phyloP scores from a whole-genome alignment of 805 yeast genomes.

The Metschnikowia shivogae region DNA sequence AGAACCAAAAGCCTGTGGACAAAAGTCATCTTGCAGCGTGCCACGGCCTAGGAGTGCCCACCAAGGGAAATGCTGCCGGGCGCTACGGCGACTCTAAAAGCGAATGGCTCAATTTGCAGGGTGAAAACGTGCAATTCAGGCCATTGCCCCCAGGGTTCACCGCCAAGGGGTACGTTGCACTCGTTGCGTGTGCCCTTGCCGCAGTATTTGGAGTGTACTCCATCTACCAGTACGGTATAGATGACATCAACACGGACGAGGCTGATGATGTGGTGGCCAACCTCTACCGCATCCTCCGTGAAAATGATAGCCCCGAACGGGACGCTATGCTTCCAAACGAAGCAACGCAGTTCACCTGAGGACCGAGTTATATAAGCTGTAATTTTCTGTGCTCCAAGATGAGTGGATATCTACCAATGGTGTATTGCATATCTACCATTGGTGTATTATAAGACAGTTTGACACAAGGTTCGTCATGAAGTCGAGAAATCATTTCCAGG shows the following conservation, averaged over 20 bases:
- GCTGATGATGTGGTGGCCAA: constrained; percentile 38
- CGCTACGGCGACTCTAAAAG: constrained; percentile 40
- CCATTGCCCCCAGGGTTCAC: constrained; percentile 75
- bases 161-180: constrained; percentile 61
- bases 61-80: constrained; percentile 69
- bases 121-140: constrained; percentile 55
- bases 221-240: constrained; percentile 62
- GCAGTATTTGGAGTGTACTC: constrained; percentile 60
- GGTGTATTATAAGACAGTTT: too few species aligned
- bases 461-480: too few species aligned
- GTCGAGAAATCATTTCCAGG: too few species aligned
- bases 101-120: constrained; percentile 54
- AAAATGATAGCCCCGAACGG: constrained; percentile 20
- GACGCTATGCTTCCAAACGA: constrained; percentile 10
- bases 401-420: too few species aligned
- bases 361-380: not conserved
- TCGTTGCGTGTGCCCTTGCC: constrained; percentile 47
- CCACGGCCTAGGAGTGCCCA: constrained; percentile 40
- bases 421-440: too few species aligned
- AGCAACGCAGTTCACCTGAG: not conserved
- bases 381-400: too few species aligned
- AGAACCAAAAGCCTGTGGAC: constrained; percentile 29
- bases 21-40: constrained; percentile 51
- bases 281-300: constrained; percentile 28
- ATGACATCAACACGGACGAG: constrained; percentile 52